Evolutionary conservation across 768 basidiomycete species (phyloP).

Genomic region (Naganishia randhawae): DNA sequence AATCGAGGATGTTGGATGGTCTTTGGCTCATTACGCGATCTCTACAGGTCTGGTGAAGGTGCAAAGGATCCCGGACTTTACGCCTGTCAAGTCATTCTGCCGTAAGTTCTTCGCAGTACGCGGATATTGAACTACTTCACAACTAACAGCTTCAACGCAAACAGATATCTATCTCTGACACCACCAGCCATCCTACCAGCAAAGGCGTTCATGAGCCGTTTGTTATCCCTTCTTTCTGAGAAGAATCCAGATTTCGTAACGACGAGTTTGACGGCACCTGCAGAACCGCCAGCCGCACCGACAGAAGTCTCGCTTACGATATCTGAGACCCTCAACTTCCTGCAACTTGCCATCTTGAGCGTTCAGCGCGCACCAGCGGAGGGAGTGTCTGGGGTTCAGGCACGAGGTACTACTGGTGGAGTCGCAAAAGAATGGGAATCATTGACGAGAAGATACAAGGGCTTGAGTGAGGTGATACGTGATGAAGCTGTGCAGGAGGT

Average conservation of each 20-base stretch:
- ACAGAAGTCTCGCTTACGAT: conserved; percentile 68
- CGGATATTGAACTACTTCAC: background rate
- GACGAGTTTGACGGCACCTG: conserved; percentile 30
- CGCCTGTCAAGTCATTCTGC: conserved; percentile 77
- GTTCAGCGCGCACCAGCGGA: conserved; percentile 64
- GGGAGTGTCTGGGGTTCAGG: conserved; percentile 68
- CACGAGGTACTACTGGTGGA: conserved; percentile 67
- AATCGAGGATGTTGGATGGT: background rate
- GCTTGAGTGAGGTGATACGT: conserved; percentile 63
- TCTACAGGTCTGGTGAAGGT: conserved; percentile 42
- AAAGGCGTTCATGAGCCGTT: conserved; percentile 82
- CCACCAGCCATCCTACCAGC: conserved; percentile 91
- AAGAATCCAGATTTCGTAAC: conserved; percentile 52
- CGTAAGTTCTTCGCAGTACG: conserved; percentile 56
- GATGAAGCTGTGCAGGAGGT: conserved; percentile 65
- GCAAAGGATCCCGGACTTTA: conserved; percentile 66
- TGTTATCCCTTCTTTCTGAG: conserved; percentile 62
- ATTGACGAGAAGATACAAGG: conserved; percentile 77
- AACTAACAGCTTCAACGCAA: background rate
- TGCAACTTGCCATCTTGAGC: conserved; percentile 81
- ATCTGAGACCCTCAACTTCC: conserved; percentile 76
- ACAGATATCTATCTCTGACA: conserved; percentile 59
- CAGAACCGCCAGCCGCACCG: conserved; percentile 20
- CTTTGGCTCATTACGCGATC: background rate
- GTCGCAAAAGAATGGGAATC: conserved; percentile 63